Evolutionary conservation across 306 rosid species (phyloP).

Genomic region (Begonia loranthoides): DNA sequence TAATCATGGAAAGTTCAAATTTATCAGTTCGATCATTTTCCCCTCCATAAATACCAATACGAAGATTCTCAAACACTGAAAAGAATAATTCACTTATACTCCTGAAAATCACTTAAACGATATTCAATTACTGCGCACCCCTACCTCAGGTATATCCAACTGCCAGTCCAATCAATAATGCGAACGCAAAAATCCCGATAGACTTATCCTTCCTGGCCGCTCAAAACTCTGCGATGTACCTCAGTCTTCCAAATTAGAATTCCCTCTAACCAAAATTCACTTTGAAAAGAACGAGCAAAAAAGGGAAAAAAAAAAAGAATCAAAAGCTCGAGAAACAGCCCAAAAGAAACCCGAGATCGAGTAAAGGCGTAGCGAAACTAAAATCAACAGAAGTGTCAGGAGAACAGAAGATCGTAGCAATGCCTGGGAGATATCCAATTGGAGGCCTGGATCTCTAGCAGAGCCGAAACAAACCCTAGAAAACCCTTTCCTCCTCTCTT

Average conservation of each 20-base stretch:
- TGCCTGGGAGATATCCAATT: constrained; percentile 31
- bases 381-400: not conserved
- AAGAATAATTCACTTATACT: too few relatives aligned
- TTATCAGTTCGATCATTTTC: too few relatives aligned
- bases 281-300: constrained; percentile 7
- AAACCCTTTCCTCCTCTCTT: constrained; percentile 18
- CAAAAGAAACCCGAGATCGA: constrained; percentile 44
- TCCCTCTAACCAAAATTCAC: constrained; percentile 5
- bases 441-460: constrained; percentile 44
- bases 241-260: constrained; percentile 6
- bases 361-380: constrained; percentile 17
- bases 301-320: not conserved
- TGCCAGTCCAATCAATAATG: not conserved
- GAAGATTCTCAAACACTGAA: too few relatives aligned
- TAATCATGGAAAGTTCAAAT: too few relatives aligned
- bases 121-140: too few relatives aligned
- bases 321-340: constrained; percentile 24
- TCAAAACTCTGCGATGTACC: constrained; percentile 3
- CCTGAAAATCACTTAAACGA: too few relatives aligned
- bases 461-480: constrained; percentile 47
- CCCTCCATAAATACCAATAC: too few relatives aligned
- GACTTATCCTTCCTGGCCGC: not conserved
- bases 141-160: too few relatives aligned
- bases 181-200: not conserved
- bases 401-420: constrained; percentile 11